phyloP scores from a whole-genome alignment of 2,329 filamentous ascomycete species.

The Nemania diffusa region DNA sequence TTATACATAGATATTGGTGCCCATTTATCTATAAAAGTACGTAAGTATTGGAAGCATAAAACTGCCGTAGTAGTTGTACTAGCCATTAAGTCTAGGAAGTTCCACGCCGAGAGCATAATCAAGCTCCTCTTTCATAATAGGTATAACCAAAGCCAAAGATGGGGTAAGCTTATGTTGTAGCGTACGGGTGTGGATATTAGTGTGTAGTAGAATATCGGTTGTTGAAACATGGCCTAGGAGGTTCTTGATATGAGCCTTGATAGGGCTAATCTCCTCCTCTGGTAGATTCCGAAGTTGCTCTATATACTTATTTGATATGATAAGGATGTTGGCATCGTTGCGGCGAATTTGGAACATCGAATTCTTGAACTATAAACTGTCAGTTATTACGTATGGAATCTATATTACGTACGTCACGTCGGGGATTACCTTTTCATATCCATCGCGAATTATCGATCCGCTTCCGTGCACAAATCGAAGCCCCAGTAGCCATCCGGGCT shows the following conservation, averaged over 20 bases:
- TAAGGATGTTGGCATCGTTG: slow-evolving; percentile 11
- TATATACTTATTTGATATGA: slow-evolving; percentile 1
- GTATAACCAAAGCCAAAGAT: not conserved
- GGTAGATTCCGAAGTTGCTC: slow-evolving; percentile 10
- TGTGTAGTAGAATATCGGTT: not conserved
- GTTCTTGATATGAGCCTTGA: slow-evolving; percentile 18
- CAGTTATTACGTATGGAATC: no score
- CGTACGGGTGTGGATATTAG: not conserved
- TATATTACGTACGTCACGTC: no score
- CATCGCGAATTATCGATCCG: not conserved
- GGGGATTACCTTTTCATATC: no score
- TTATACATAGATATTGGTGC: not conserved
- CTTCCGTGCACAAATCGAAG: not conserved
- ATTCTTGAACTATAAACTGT: slow-evolving; percentile 1
- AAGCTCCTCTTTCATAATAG: slow-evolving; percentile 6
- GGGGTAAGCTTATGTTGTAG: slow-evolving; percentile 11
- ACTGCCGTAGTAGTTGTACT: not conserved
- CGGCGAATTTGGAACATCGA: slow-evolving; percentile 10
- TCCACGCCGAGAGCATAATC: slow-evolving; percentile 10
- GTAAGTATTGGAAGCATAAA: not conserved
- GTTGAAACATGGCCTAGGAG: not conserved
- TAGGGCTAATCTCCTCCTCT: slow-evolving; percentile 1
- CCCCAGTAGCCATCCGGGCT: not conserved
- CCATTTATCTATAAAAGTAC: not conserved
- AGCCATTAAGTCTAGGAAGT: not conserved